Evolutionary conservation across 2,329 filamentous ascomycete genomes (phyloP).

Genomic region (Aureobasidium sp.): DNA sequence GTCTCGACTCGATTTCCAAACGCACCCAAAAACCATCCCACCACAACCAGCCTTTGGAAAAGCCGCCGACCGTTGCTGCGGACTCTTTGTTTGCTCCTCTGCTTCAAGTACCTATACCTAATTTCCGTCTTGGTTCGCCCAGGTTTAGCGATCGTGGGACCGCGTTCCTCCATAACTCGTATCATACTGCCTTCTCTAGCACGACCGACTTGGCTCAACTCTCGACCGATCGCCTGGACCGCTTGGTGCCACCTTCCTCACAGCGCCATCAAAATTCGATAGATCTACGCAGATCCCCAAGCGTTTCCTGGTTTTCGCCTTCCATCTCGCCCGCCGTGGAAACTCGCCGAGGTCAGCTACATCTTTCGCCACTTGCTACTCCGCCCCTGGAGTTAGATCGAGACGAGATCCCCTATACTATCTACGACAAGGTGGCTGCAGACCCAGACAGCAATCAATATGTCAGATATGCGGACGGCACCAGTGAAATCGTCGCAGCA

Average conservation of each 20-base stretch:
- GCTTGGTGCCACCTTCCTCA: conserved; percentile 37
- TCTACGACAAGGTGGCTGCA: conserved; percentile 75
- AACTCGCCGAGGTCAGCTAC: neutral
- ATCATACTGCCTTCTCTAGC: conserved; percentile 60
- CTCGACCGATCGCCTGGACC: conserved; percentile 30
- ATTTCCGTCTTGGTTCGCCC: conserved; percentile 75
- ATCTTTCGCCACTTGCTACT: neutral
- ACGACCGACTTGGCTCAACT: conserved; percentile 58
- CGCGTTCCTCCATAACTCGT: conserved; percentile 72
- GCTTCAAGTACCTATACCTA: conserved; percentile 71
- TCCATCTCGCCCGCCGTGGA: conserved; percentile 2
- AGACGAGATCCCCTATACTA: conserved; percentile 45
- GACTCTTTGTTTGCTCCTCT: conserved; percentile 29
- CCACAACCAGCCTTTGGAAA: neutral
- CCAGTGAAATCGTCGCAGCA: conserved; percentile 74
- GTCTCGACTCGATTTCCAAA: conserved; percentile 8
- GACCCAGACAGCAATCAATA: conserved; percentile 76
- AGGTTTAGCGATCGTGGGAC: conserved; percentile 72
- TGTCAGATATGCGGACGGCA: conserved; percentile 69
- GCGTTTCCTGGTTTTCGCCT: conserved; percentile 13
- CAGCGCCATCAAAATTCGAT: conserved; percentile 17
- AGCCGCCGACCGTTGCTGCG: neutral
- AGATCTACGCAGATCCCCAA: conserved; percentile 7
- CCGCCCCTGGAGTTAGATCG: neutral
- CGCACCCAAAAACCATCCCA: neutral